Evolutionary conservation across 2,329 filamentous ascomycete genomes (phyloP).

Genomic region (Penicillium sp.): DNA sequence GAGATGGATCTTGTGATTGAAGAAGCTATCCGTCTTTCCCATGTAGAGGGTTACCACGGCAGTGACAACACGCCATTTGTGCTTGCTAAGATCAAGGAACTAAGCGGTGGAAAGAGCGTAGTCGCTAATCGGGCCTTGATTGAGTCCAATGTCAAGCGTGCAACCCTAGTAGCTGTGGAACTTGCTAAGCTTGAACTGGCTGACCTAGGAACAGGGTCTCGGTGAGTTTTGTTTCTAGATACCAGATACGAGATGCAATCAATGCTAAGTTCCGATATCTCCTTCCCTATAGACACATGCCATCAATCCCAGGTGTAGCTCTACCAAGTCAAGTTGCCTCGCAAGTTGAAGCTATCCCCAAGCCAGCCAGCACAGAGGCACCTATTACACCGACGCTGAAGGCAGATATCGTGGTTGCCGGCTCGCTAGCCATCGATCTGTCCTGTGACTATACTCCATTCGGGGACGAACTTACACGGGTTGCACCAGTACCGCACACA

Average conservation of each 20-base stretch:
- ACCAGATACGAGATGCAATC: constrained; percentile 20
- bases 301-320: constrained; percentile 28
- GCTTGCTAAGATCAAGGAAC: constrained; percentile 71
- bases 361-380: constrained; percentile 1
- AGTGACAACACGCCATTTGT: constrained; percentile 83
- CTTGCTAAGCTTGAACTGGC: constrained; percentile 54
- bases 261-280: constrained; percentile 37
- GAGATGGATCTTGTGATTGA: constrained; percentile 70
- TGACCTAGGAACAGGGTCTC: constrained; percentile 26
- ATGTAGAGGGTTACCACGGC: constrained; percentile 65
- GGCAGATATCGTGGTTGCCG: constrained; percentile 77
- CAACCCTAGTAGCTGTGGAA: constrained; percentile 63
- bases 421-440: constrained; percentile 84
- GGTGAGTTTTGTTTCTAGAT: constrained; percentile 39
- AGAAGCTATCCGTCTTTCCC: constrained; percentile 64
- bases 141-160: constrained; percentile 64
- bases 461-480: constrained; percentile 31
- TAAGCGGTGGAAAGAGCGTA: constrained; percentile 70
- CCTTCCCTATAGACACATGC: constrained; percentile 37
- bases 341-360: neutral
- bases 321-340: constrained; percentile 19
- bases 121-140: constrained; percentile 70
- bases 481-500: constrained; percentile 59
- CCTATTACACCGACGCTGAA: constrained; percentile 17
- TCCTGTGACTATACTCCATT: constrained; percentile 72